A percentile compares a stretch with the other conserved stretches of the same genome.
phyloP scores from a whole-genome alignment of 768 basidiomycete genomes.

The Auricularia cornea region DNA sequence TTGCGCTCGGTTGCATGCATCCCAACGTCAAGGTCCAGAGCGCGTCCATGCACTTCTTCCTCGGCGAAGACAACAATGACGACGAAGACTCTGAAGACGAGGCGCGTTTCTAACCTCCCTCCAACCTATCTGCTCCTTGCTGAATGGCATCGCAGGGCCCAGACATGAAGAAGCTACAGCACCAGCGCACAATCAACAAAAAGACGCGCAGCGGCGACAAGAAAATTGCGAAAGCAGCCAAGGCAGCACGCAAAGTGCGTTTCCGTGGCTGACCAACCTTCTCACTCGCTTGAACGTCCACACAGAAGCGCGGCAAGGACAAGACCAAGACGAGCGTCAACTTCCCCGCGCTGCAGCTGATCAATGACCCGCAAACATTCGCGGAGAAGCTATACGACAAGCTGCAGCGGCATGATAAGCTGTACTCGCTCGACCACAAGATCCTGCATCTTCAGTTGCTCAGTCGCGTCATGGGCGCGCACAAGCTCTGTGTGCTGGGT shows the following conservation, averaged over 20 bases:
- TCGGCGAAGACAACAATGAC: conserved; percentile 71
- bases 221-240: conserved; percentile 66
- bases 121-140: conserved; percentile 8
- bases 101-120: conserved; percentile 26
- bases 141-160: conserved; percentile 32
- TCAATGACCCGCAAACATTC: conserved; percentile 94
- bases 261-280: not conserved
- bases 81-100: conserved; percentile 68
- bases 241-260: conserved; percentile 63
- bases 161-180: conserved; percentile 67
- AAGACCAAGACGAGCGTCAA: conserved; percentile 40
- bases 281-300: conserved; percentile 4
- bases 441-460: conserved; percentile 95
- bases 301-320: conserved; percentile 28
- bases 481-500: conserved; percentile 86
- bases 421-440: conserved; percentile 95
- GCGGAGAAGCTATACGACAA: conserved; percentile 87
- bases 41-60: conserved; percentile 92
- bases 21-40: conserved; percentile 90
- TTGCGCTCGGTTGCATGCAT: conserved; percentile 87
- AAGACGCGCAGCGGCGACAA: conserved; percentile 79
- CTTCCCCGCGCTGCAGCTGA: conserved; percentile 85
- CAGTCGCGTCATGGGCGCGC: conserved; percentile 84
- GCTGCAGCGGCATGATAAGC: conserved; percentile 75
- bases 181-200: conserved; percentile 88